Percentiles rank a stretch among this genome's conserved stretches.
These are phyloP conservation scores for Alliaria petiolata DNA, from an alignment of 345 rosid species.

Conservation along the genomic window DNA sequence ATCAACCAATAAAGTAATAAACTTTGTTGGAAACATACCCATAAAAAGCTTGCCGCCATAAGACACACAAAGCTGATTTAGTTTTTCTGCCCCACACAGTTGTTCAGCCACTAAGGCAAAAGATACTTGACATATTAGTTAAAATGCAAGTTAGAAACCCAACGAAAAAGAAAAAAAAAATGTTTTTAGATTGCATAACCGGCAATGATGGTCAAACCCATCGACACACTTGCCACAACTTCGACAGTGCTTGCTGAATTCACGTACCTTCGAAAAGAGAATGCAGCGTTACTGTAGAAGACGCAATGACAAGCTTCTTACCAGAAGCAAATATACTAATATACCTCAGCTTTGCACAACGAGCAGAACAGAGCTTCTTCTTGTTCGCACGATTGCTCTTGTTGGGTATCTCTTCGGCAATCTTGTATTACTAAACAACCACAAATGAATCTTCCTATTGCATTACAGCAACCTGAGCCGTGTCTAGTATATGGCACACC, in stretches of 20 bases:
- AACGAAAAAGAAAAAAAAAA: neutral
- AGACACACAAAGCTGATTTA: conserved; percentile 84
- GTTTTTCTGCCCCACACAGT: conserved; percentile 90
- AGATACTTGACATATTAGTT: conserved; percentile 2
- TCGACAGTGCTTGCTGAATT: conserved; percentile 96
- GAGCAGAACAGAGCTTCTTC: conserved; percentile 88
- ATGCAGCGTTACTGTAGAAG: neutral
- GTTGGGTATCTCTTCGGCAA: conserved; percentile 63
- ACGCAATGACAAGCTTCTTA: neutral
- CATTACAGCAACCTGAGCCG: conserved; percentile 46
- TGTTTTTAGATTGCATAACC: conserved; percentile 46
- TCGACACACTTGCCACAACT: conserved; percentile 93
- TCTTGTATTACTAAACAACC: conserved; percentile 59
- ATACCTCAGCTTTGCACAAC: conserved; percentile 90
- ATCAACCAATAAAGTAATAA: neutral
- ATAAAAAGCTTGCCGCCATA: conserved; percentile 78
- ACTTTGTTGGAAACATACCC: conserved; percentile 52
- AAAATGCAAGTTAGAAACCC: neutral
- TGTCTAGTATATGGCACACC: conserved; percentile 40
- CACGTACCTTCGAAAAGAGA: conserved; percentile 53
- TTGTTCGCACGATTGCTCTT: conserved; percentile 41
- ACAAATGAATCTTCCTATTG: conserved; percentile 53
- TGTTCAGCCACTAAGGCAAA: conserved; percentile 86
- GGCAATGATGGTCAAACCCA: conserved; percentile 98
- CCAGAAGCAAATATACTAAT: neutral